A percentile compares a stretch with the other conserved stretches of the same genome.
Conservation (phyloP, 176 grass and related monocot species). For the Urochloa ruziziensis region DNA sequence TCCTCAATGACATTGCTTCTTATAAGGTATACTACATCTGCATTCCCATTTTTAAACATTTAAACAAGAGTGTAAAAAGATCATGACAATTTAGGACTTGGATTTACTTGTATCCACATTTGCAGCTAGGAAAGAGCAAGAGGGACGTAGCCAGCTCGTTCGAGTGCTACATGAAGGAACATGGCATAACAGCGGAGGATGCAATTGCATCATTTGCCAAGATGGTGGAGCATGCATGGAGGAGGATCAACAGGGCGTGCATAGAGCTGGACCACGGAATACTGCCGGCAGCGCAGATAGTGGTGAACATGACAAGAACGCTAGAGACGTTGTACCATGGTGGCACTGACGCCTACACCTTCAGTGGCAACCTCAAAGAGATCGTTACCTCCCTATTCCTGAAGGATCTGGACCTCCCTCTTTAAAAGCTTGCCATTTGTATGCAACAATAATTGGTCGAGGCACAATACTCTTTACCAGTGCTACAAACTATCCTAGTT, state of each 20-base stretch:
- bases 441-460: no score
- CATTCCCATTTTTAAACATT: no score
- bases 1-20: not conserved
- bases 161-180: conserved; percentile 5
- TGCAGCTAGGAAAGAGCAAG: not conserved
- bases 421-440: not conserved
- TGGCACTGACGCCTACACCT: not conserved
- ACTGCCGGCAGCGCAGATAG: not conserved
- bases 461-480: no score
- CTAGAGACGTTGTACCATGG: not conserved
- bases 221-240: not conserved
- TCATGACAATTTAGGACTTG: no score
- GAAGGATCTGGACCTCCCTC: not conserved
- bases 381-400: not conserved
- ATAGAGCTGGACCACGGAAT: not conserved
- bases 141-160: not conserved
- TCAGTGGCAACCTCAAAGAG: not conserved
- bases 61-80: no score
- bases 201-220: not conserved
- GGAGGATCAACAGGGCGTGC: not conserved
- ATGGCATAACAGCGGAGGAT: not conserved
- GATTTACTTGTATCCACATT: not conserved
- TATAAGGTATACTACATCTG: not conserved
- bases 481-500: no score
- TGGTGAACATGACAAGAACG: not conserved